Percentiles rank a stretch among this genome's conserved stretches.
These are phyloP conservation scores for Spironucleus salmonicida DNA, from an alignment of 208 protist species.

Conservation along the genomic window DNA sequence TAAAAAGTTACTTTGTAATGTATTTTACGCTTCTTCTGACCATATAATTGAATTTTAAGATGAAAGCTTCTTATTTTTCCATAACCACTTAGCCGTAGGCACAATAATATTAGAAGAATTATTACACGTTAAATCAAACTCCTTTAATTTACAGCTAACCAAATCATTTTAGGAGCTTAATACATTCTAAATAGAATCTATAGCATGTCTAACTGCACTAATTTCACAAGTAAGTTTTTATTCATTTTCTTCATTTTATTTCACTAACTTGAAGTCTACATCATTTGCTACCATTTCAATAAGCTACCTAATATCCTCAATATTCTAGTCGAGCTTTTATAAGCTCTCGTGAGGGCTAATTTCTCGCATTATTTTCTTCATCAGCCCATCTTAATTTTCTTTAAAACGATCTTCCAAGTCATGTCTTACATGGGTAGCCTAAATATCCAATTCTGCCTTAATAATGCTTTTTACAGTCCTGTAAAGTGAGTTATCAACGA, in stretches of 20 bases:
- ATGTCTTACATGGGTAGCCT: not conserved
- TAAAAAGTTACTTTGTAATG: conserved; percentile 19
- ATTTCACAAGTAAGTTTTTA: not conserved
- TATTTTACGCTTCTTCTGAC: not conserved
- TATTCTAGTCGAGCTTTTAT: not conserved
- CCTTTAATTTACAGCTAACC: not conserved
- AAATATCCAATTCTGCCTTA: not conserved
- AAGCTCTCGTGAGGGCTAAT: not conserved
- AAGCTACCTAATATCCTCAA: not conserved
- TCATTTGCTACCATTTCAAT: not conserved
- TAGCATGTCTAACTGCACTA: not conserved
- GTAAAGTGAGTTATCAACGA: not conserved
- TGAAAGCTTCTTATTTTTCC: not conserved
- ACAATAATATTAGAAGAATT: too few species aligned
- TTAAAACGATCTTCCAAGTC: not conserved
- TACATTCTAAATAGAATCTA: not conserved
- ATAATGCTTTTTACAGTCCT: not conserved
- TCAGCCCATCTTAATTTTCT: not conserved
- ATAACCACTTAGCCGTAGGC: conserved; percentile 3
- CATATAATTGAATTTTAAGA: not conserved
- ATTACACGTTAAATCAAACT: too few species aligned
- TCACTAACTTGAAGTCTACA: not conserved
- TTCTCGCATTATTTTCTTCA: not conserved
- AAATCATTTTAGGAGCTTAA: not conserved
- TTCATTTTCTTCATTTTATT: not conserved